Percentiles rank a stretch among this genome's conserved stretches.
Evolutionary conservation across 306 rosid species (phyloP).

Genomic region (Prunus kanzakura): DNA sequence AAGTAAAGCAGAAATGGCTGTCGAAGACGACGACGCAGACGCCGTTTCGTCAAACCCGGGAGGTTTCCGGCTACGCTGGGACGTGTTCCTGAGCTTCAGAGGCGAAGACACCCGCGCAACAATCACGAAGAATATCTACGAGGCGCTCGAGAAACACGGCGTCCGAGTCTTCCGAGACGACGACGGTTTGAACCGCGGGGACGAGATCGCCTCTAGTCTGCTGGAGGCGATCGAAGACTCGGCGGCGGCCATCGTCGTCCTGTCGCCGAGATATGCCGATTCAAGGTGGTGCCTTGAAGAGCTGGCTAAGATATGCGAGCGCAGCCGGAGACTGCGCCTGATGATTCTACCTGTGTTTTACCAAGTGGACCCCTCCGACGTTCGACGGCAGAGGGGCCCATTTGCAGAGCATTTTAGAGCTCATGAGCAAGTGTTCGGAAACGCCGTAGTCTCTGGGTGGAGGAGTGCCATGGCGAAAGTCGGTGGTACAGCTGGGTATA

Average conservation of each 20-base stretch:
- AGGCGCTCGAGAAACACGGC: slow-evolving; percentile 23
- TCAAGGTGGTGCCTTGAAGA: slow-evolving; percentile 49
- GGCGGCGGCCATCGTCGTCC: slow-evolving; percentile 44
- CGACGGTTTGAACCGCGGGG: slow-evolving; percentile 41
- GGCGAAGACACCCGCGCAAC: slow-evolving; percentile 39
- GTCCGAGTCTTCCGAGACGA: slow-evolving; percentile 48
- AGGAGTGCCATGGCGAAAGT: slow-evolving; percentile 53
- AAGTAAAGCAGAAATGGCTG: slow-evolving; percentile 14
- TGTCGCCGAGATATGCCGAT: slow-evolving; percentile 41
- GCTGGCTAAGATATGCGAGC: slow-evolving; percentile 45
- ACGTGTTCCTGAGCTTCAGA: slow-evolving; percentile 56
- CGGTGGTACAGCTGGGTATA: slow-evolving; percentile 46
- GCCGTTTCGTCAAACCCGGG: slow-evolving; percentile 10
- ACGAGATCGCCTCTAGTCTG: slow-evolving; percentile 37
- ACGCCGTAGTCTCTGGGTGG: slow-evolving; percentile 26
- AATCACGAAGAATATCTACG: slow-evolving; percentile 27
- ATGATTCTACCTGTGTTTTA: slow-evolving; percentile 53
- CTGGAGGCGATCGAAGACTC: slow-evolving; percentile 58
- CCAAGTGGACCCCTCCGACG: slow-evolving; percentile 44
- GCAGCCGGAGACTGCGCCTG: slow-evolving; percentile 12
- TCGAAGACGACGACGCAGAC: slow-evolving; percentile 1
- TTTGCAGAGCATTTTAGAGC: slow-evolving; percentile 27
- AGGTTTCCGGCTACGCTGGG: slow-evolving; percentile 49
- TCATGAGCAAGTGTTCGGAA: slow-evolving; percentile 9
- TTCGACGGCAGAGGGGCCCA: slow-evolving; percentile 38